These are phyloP conservation scores for Rhododendron kiyosumense DNA, from an alignment of 148 eudicot genomes.

Conservation along the genomic window DNA sequence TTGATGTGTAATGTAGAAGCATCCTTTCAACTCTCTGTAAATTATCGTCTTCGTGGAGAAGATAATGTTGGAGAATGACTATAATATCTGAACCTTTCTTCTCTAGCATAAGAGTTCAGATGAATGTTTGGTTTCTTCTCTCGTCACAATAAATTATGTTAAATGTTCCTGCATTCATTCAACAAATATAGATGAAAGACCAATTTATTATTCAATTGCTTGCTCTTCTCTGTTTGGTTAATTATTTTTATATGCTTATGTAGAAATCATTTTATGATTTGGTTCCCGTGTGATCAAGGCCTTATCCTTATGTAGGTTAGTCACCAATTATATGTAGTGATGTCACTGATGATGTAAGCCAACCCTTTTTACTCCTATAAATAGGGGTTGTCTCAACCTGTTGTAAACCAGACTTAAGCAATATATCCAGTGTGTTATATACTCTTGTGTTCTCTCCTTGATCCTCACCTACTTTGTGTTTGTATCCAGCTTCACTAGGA, in stretches of 20 bases:
- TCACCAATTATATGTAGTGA: too few relatives aligned
- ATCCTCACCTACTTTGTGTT: too few relatives aligned
- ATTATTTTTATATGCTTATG: neutral
- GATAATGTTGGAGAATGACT: neutral
- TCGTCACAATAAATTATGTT: neutral
- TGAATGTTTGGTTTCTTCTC: constrained; percentile 2
- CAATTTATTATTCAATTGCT: neutral
- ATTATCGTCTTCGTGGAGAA: neutral
- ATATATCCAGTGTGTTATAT: too few relatives aligned
- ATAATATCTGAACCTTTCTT: neutral
- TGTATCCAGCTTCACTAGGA: neutral
- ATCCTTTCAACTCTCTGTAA: constrained; percentile 1
- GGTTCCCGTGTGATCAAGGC: neutral
- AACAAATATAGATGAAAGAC: neutral
- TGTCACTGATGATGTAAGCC: too few relatives aligned
- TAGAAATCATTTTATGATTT: neutral
- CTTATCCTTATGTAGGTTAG: neutral
- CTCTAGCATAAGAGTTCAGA: neutral
- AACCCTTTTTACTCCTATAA: too few relatives aligned
- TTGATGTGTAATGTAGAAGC: neutral
- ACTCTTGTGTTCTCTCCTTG: too few relatives aligned
- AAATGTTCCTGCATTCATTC: neutral
- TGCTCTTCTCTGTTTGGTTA: neutral
- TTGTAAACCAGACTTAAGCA: too few relatives aligned
- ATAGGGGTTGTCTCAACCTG: too few relatives aligned